Conservation (phyloP, 2,329 filamentous ascomycete species). For the Paecilomyces sp. region DNA sequence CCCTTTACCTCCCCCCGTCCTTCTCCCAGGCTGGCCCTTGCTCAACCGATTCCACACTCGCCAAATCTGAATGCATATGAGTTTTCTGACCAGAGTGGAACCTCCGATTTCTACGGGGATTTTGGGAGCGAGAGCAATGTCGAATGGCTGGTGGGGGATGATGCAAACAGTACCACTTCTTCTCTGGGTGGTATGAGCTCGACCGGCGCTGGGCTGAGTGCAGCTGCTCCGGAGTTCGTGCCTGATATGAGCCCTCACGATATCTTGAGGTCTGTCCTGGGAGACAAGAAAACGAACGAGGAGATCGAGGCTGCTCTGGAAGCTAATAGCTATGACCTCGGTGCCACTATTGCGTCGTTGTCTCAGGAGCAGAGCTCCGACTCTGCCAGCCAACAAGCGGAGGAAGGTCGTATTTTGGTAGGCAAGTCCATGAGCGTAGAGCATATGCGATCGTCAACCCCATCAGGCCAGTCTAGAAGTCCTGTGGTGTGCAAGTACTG, state of each 20-base stretch:
- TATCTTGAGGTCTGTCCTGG: conserved; percentile 90
- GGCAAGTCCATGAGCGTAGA: conserved; percentile 83
- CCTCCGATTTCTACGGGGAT: conserved; percentile 81
- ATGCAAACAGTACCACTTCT: conserved; percentile 71
- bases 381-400: conserved; percentile 42
- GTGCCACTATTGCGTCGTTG: conserved; percentile 80
- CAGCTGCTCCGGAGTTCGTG: conserved; percentile 73
- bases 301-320: conserved; percentile 91
- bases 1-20: conserved; percentile 92
- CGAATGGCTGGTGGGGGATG: conserved; percentile 89
- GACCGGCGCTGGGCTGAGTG: conserved; percentile 55
- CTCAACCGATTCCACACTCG: conserved; percentile 90
- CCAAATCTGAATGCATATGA: conserved; percentile 92
- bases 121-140: conserved; percentile 82
- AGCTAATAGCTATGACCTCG: conserved; percentile 84
- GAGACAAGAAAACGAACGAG: conserved; percentile 81
- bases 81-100: conserved; percentile 76
- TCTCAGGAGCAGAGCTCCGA: conserved; percentile 64
- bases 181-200: conserved; percentile 72
- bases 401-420: conserved; percentile 63
- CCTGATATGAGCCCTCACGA: conserved; percentile 97
- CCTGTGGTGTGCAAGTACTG: conserved; percentile 96
- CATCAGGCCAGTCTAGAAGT: conserved; percentile 68
- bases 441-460: conserved; percentile 65
- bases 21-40: conserved; percentile 82